A percentile compares a stretch with the other conserved stretches of the same genome.
These are phyloP conservation scores for Plantago ovata DNA, from an alignment of 257 asterid species.

Conservation along the genomic window DNA sequence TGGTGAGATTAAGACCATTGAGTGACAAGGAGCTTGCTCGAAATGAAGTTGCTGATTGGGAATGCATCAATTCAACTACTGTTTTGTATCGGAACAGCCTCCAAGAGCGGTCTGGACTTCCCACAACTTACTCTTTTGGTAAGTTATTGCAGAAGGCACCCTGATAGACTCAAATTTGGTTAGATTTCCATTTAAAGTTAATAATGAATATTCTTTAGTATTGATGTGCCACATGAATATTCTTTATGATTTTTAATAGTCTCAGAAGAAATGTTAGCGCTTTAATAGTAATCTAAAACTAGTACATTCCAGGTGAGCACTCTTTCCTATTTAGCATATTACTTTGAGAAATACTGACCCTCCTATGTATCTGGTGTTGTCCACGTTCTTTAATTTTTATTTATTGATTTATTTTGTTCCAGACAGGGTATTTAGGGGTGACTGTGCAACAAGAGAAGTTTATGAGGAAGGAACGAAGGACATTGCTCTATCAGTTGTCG, in stretches of 20 bases:
- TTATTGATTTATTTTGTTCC: constrained; percentile 14
- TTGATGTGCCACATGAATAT: too few species aligned
- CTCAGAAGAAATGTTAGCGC: background rate
- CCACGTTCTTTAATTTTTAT: background rate
- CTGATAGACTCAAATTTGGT: constrained; percentile 13
- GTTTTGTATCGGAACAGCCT: constrained; percentile 95
- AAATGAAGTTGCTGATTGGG: constrained; percentile 96
- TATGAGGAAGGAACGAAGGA: constrained; percentile 84
- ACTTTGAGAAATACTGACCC: background rate
- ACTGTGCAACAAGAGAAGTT: constrained; percentile 73
- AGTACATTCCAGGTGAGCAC: too few species aligned
- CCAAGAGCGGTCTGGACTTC: constrained; percentile 94
- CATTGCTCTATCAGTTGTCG: constrained; percentile 87
- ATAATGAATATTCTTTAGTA: constrained; percentile 2
- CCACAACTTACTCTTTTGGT: constrained; percentile 91
- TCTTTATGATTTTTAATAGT: too few species aligned
- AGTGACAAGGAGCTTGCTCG: constrained; percentile 79
- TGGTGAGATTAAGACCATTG: constrained; percentile 94
- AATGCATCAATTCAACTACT: constrained; percentile 89
- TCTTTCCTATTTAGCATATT: too few species aligned
- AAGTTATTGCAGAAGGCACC: constrained; percentile 23
- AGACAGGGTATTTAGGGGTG: constrained; percentile 95
- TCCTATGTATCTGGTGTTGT: background rate
- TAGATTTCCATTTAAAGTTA: constrained; percentile 6
- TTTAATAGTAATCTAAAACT: too few species aligned